Percentiles rank a stretch among this genome's conserved stretches.
Evolutionary conservation across 2,329 filamentous ascomycete species (phyloP).

Genomic region (Pseudomassariella vexata): DNA sequence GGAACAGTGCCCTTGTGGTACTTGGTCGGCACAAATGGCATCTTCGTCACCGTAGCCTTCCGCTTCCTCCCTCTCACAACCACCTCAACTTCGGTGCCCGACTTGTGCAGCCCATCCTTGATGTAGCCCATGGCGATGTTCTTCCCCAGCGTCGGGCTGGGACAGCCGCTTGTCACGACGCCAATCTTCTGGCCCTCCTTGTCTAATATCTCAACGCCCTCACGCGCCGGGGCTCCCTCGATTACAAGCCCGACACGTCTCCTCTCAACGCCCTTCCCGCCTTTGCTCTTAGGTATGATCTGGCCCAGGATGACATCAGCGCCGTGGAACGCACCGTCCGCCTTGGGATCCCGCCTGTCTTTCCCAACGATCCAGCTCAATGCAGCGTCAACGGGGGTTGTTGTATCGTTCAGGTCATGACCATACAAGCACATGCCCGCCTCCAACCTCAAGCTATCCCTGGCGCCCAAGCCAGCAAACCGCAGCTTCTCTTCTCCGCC

Average conservation of each 20-base stretch:
- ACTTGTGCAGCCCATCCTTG: conserved; percentile 74
- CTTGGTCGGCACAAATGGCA: conserved; percentile 81
- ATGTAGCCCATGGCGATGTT: conserved; percentile 98
- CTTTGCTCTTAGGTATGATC: conserved; percentile 66
- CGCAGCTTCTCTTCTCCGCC: conserved; percentile 59
- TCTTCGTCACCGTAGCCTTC: conserved; percentile 72
- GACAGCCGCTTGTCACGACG: conserved; percentile 80
- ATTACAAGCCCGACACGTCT: conserved; percentile 78
- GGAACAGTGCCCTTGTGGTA: conserved; percentile 53
- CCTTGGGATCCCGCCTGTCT: conserved; percentile 49
- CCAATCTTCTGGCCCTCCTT: conserved; percentile 63
- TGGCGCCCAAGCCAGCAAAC: conserved; percentile 81
- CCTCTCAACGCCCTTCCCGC: conserved; percentile 62
- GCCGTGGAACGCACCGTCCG: conserved; percentile 74
- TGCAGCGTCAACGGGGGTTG: conserved; percentile 51
- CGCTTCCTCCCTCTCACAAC: conserved; percentile 71
- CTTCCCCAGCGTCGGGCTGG: conserved; percentile 76
- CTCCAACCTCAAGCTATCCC: conserved; percentile 88
- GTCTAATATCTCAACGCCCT: conserved; percentile 72
- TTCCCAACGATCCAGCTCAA: conserved; percentile 79
- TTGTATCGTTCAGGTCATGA: conserved; percentile 86
- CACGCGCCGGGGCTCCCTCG: conserved; percentile 81
- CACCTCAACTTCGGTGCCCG: conserved; percentile 74
- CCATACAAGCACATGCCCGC: conserved; percentile 99
- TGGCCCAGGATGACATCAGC: conserved; percentile 72